A percentile compares a stretch with the other conserved stretches of the same genome.
phyloP scores from a whole-genome alignment of 2,329 filamentous ascomycete species.

The Fusarium mundagurra region DNA sequence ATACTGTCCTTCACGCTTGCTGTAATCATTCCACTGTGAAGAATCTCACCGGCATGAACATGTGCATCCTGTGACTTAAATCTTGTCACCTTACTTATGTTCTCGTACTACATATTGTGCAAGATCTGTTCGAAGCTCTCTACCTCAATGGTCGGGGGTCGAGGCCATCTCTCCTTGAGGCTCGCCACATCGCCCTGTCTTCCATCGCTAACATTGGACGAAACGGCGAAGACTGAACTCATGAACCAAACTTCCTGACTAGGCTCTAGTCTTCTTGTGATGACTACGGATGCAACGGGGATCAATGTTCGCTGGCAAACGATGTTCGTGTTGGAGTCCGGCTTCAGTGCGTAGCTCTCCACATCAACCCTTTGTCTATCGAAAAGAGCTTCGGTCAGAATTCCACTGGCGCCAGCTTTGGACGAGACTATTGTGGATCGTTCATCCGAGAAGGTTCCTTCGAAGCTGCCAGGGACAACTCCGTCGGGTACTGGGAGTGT shows the following conservation, averaged over 20 bases:
- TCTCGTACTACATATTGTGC: background rate
- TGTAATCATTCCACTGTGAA: background rate
- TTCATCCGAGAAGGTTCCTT: background rate
- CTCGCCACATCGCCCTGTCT: rapidly evolving
- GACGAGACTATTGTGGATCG: slow-evolving; percentile 13
- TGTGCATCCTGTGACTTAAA: background rate
- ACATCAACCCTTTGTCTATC: background rate
- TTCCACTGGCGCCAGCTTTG: slow-evolving; percentile 17
- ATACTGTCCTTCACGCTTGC: background rate
- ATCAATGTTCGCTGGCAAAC: slow-evolving; percentile 29
- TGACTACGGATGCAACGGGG: background rate
- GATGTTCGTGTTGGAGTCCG: slow-evolving; percentile 34
- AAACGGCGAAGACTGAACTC: slow-evolving; percentile 20
- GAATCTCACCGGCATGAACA: rapidly evolving
- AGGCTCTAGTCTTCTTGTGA: background rate
- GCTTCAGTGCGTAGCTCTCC: slow-evolving; percentile 21
- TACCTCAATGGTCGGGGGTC: background rate
- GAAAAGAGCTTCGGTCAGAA: background rate
- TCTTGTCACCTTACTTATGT: rapidly evolving
- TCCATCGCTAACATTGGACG: background rate
- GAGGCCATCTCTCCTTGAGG: slow-evolving; percentile 15
- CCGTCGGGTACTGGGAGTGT: background rate
- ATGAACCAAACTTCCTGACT: background rate
- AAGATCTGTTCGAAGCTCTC: background rate
- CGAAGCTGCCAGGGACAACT: background rate